A percentile compares a stretch with the other conserved stretches of the same genome.
These are phyloP conservation scores for Cercis canadensis DNA, from an alignment of 306 rosid species.

Conservation along the genomic window DNA sequence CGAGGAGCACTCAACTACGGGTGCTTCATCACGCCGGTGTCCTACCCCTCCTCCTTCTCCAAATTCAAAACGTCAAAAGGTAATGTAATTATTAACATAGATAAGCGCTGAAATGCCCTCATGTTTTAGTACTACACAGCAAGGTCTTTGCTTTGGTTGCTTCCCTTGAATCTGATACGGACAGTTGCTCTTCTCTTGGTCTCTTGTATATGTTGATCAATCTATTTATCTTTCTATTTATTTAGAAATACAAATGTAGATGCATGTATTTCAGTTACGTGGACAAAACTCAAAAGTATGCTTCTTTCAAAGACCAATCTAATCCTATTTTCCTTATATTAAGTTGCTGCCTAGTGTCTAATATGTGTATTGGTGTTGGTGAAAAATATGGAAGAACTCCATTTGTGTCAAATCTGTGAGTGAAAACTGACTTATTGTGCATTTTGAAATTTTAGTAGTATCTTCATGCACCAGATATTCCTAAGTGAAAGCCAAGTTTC, in stretches of 20 bases:
- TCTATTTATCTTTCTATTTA: not conserved
- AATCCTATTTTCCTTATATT: too few species aligned
- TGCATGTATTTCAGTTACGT: not conserved
- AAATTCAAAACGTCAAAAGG: slow-evolving; percentile 3
- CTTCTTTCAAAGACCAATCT: too few species aligned
- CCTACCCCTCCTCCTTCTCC: not conserved
- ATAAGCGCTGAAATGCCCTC: not conserved
- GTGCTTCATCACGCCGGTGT: not conserved
- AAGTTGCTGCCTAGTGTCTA: too few species aligned
- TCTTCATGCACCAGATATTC: too few species aligned
- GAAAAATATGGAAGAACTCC: too few species aligned
- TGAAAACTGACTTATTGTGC: too few species aligned
- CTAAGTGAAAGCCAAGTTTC: too few species aligned
- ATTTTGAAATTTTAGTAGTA: too few species aligned
- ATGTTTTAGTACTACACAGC: not conserved
- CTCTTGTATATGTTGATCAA: not conserved
- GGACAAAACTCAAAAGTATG: too few species aligned
- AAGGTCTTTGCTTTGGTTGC: not conserved
- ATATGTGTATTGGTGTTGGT: too few species aligned
- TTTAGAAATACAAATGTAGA: not conserved
- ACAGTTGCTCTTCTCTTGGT: not conserved
- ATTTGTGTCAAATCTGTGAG: too few species aligned
- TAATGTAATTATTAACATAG: not conserved
- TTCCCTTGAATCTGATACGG: not conserved
- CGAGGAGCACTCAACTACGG: not conserved